These are phyloP conservation scores for Claviceps pusilla DNA, from an alignment of 2,329 filamentous ascomycete genomes.

Conservation along the genomic window DNA sequence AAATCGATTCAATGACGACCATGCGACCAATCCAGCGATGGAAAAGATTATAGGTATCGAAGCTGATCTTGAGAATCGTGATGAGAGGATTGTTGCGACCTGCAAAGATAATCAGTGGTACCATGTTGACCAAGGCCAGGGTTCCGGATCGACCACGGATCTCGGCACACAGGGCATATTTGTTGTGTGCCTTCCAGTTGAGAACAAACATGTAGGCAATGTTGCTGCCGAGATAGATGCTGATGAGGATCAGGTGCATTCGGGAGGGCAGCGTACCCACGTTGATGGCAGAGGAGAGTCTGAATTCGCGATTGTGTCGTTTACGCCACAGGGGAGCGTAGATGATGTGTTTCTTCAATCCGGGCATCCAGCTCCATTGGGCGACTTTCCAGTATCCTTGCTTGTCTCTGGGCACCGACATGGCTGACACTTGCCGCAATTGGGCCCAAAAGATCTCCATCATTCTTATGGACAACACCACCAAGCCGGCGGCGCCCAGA, in stretches of 20 bases:
- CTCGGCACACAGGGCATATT: conserved; percentile 57
- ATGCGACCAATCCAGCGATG: conserved; percentile 63
- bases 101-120: conserved; percentile 77
- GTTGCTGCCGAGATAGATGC: conserved; percentile 45
- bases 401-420: conserved; percentile 34
- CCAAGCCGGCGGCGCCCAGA: conserved; percentile 38
- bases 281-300: conserved; percentile 43
- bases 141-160: conserved; percentile 75
- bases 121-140: conserved; percentile 76
- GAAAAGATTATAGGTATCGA: conserved; percentile 83
- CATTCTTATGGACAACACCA: conserved; percentile 39
- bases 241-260: conserved; percentile 43
- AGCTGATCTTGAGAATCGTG: conserved; percentile 65
- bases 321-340: conserved; percentile 50
- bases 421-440: conserved; percentile 43
- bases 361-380: conserved; percentile 46
- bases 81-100: conserved; percentile 91
- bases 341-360: conserved; percentile 43
- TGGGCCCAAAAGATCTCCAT: conserved; percentile 39
- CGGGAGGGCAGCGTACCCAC: conserved; percentile 50
- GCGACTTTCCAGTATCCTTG: conserved; percentile 45
- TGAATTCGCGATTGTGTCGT: conserved; percentile 53
- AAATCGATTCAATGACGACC: conserved; percentile 49
- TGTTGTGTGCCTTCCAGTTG: conserved; percentile 42
- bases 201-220: conserved; percentile 46